A percentile compares a stretch with the other conserved stretches of the same genome.
phyloP scores from a whole-genome alignment of 2,329 filamentous ascomycete genomes.

The Huntiella savannae region DNA sequence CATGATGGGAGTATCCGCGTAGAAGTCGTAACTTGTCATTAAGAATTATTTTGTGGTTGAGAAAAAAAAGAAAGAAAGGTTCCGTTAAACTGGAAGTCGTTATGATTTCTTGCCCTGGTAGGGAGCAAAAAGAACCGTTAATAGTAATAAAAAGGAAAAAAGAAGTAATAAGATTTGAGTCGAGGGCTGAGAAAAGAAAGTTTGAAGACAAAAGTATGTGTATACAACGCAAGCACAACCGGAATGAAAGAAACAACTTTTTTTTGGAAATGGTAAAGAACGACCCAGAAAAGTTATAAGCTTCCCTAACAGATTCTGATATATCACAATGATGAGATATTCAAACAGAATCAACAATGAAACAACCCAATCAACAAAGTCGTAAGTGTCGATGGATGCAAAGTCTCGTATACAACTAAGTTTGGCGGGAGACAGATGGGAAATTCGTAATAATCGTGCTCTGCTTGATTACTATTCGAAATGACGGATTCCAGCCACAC shows the following conservation, averaged over 20 bases:
- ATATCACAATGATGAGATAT: no score
- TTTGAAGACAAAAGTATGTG: conserved; percentile 3
- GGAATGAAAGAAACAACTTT: neutral
- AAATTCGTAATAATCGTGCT: neutral
- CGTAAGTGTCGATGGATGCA: neutral
- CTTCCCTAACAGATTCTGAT: no score
- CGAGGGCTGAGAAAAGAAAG: conserved; percentile 3
- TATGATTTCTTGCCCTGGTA: neutral
- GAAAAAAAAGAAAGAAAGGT: conserved; percentile 3
- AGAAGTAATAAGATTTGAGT: neutral
- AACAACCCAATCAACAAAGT: neutral
- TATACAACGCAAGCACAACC: conserved; percentile 2
- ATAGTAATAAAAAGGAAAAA: no score
- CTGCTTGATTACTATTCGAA: conserved; percentile 1
- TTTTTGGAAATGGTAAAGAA: conserved; percentile 3
- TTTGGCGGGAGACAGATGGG: no score
- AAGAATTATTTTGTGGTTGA: conserved; percentile 8
- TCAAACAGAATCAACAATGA: neutral
- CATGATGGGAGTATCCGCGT: conserved; percentile 4
- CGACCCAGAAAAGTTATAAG: neutral
- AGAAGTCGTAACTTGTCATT: conserved; percentile 11
- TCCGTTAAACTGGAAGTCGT: conserved; percentile 2
- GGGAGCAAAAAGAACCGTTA: conserved; percentile 1
- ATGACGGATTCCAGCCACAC: conserved; percentile 10
- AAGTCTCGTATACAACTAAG: neutral